These are phyloP conservation scores for Cadophora sp. DNA, from an alignment of 2,329 filamentous ascomycete genomes.

Conservation along the genomic window DNA sequence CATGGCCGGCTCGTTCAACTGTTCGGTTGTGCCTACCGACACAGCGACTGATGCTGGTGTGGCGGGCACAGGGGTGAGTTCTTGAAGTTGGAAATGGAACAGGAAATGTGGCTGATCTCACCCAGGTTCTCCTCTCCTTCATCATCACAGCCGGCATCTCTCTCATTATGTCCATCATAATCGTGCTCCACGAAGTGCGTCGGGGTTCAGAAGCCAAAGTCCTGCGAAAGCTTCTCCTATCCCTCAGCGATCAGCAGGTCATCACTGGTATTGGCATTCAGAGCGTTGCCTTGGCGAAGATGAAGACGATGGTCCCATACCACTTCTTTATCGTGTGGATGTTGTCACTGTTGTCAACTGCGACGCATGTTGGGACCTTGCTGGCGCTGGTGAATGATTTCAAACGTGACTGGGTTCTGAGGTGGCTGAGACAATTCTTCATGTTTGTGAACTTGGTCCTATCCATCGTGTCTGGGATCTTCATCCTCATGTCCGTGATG, in stretches of 20 bases:
- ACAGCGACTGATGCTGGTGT: slow-evolving; percentile 58
- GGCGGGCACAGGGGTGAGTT: slow-evolving; percentile 60
- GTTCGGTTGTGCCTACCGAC: slow-evolving; percentile 22
- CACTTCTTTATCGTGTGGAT: slow-evolving; percentile 78
- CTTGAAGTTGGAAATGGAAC: not conserved
- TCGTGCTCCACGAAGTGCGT: slow-evolving; percentile 61
- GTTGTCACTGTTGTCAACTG: slow-evolving; percentile 67
- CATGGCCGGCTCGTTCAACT: slow-evolving; percentile 27
- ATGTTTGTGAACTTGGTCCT: slow-evolving; percentile 71
- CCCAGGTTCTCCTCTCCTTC: slow-evolving; percentile 67
- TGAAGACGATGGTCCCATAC: slow-evolving; percentile 65
- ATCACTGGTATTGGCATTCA: slow-evolving; percentile 74
- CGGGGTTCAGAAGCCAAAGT: slow-evolving; percentile 56
- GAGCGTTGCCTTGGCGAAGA: slow-evolving; percentile 65
- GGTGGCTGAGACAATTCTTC: slow-evolving; percentile 69
- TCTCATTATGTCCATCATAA: slow-evolving; percentile 59
- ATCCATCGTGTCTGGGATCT: slow-evolving; percentile 81
- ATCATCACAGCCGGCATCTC: slow-evolving; percentile 67
- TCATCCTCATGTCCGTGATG: slow-evolving; percentile 97
- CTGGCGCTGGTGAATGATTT: slow-evolving; percentile 71
- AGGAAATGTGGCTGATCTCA: not conserved
- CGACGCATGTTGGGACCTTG: slow-evolving; percentile 69
- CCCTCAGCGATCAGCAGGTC: slow-evolving; percentile 73
- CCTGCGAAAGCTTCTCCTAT: slow-evolving; percentile 67
- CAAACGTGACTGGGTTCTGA: slow-evolving; percentile 69